A percentile compares a stretch with the other conserved stretches of the same genome.
Evolutionary conservation across 75 land plant species (phyloP).

Genomic region (Chamaecyparis obtusa): DNA sequence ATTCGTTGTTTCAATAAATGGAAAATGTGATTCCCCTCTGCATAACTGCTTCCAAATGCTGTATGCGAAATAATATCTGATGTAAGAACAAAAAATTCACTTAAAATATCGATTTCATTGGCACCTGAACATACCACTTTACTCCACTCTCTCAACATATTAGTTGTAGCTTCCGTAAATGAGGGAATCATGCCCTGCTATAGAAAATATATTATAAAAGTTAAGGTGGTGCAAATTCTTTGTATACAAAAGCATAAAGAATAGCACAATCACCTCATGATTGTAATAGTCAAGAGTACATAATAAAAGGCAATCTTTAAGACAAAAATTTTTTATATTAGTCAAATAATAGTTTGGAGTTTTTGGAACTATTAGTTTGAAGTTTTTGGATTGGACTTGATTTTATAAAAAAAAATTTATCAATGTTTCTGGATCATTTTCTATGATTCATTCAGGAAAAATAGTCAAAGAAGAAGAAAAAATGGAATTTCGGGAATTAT

Average conservation of each 20-base stretch:
- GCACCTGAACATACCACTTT: slow-evolving; percentile 1
- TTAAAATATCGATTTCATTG: slow-evolving; percentile 26
- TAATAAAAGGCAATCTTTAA: background rate
- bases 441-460: too few species aligned
- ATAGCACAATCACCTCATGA: background rate
- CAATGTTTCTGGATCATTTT: too few species aligned
- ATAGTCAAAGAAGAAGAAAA: too few species aligned
- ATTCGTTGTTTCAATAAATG: slow-evolving; percentile 30
- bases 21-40: slow-evolving; percentile 40
- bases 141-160: slow-evolving; percentile 35
- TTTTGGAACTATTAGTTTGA: too few species aligned
- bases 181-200: slow-evolving; percentile 35
- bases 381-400: too few species aligned
- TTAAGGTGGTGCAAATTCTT: background rate
- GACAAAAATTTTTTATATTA: too few species aligned
- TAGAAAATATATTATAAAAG: background rate
- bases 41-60: slow-evolving; percentile 44
- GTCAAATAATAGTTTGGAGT: too few species aligned
- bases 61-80: slow-evolving; percentile 45
- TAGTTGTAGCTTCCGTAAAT: slow-evolving; percentile 12
- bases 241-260: background rate
- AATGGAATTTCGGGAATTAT: too few species aligned
- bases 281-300: background rate
- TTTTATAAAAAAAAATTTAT: too few species aligned
- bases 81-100: slow-evolving; percentile 20